Conservation (phyloP, 805 yeast species). For the Alloascoidea africana region DNA sequence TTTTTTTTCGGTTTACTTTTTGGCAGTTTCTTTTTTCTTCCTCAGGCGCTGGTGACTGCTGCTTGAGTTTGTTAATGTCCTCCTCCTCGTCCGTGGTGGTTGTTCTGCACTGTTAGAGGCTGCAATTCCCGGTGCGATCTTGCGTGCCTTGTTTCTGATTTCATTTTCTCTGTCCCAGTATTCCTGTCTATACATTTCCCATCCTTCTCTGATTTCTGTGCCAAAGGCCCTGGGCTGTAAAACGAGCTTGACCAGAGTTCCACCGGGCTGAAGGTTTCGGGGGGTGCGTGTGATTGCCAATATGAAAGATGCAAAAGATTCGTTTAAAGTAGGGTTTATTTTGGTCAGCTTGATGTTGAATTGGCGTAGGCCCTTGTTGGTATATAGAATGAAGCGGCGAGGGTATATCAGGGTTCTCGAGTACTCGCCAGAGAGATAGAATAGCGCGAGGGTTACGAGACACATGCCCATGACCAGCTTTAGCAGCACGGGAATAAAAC, state of each 20-base stretch:
- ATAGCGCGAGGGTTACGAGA: slow-evolving; percentile 54
- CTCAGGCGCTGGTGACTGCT: no score
- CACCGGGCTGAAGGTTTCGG: slow-evolving; percentile 26
- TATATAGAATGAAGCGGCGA: slow-evolving; percentile 58
- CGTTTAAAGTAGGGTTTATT: slow-evolving; percentile 13
- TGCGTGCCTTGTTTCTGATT: slow-evolving; percentile 38
- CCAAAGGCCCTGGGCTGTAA: slow-evolving; percentile 71
- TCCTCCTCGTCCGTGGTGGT: no score
- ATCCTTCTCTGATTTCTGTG: slow-evolving; percentile 75
- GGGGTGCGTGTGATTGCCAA: slow-evolving; percentile 13
- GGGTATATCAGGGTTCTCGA: slow-evolving; percentile 73
- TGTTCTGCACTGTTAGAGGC: no score
- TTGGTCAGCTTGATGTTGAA: slow-evolving; percentile 59
- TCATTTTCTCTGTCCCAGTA: slow-evolving; percentile 83
- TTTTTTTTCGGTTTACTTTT: no score
- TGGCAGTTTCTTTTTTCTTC: no score
- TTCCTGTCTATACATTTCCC: slow-evolving; percentile 90
- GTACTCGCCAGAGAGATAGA: slow-evolving; percentile 83
- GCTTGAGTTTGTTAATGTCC: no score
- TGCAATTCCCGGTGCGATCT: no score
- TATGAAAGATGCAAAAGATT: slow-evolving; percentile 11
- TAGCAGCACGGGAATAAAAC: slow-evolving; percentile 21
- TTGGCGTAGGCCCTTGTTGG: slow-evolving; percentile 82
- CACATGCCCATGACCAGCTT: slow-evolving; percentile 46
- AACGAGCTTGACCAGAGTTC: slow-evolving; percentile 65